phyloP scores from a whole-genome alignment of 768 basidiomycete genomes.

The Trametes maxima region DNA sequence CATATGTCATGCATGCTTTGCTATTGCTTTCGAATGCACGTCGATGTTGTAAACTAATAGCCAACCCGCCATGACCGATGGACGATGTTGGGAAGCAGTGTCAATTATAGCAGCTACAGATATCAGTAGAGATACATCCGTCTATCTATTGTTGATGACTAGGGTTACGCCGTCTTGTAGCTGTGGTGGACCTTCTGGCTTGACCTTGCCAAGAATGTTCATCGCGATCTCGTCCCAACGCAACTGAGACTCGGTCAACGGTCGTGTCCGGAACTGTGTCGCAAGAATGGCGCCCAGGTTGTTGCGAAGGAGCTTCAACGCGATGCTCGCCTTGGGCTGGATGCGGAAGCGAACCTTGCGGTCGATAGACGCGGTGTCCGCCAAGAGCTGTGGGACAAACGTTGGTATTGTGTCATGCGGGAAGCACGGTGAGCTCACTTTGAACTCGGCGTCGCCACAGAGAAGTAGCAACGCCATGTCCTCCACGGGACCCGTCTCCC shows the following conservation, averaged over 20 bases:
- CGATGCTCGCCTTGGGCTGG: slow-evolving; percentile 70
- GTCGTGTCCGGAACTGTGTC: slow-evolving; percentile 66
- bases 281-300: slow-evolving; percentile 61
- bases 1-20: slow-evolving; percentile 20
- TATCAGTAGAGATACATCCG: slow-evolving; percentile 7
- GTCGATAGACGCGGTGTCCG: slow-evolving; percentile 76
- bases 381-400: slow-evolving; percentile 55
- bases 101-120: slow-evolving; percentile 10
- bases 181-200: slow-evolving; percentile 31
- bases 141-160: slow-evolving; percentile 21
- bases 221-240: slow-evolving; percentile 77
- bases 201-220: slow-evolving; percentile 53
- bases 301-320: slow-evolving; percentile 76
- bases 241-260: slow-evolving; percentile 58
- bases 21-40: slow-evolving; percentile 20
- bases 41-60: background rate
- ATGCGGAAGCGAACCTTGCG: slow-evolving; percentile 80
- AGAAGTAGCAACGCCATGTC: slow-evolving; percentile 79
- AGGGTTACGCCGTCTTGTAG: slow-evolving; percentile 28
- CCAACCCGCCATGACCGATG: background rate
- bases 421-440: slow-evolving; percentile 46
- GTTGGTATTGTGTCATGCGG: background rate
- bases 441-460: slow-evolving; percentile 91
- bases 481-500: slow-evolving; percentile 92
- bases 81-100: background rate